Base-by-base conservation (phyloP, 306 rosid genomes). In the Erythrophleum fordii region DNA sequence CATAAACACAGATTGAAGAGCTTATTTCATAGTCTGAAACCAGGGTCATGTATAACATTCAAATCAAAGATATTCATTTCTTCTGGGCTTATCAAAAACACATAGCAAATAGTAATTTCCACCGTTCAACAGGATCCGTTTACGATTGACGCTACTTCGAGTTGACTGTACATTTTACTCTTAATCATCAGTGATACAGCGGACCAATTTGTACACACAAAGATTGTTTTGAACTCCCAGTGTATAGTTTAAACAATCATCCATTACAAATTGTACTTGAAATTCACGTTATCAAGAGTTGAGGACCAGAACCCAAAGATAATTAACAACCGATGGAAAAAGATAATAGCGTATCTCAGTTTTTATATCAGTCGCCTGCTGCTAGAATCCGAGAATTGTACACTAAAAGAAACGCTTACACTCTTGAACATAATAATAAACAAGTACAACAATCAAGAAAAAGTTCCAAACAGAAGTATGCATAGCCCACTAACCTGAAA, bases 401-500 rank as follows among this genome's bases (percentile, higher is more conserved):
- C 35, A 42, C 29, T 9, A 45, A 31, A 46, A 22, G 3, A 44
- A 56, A 76, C 10, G 46, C 29, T 48, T 60, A 37, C 20, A 8
- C 12, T 14, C 34, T 48, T 42, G 16, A 34, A 52, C 18, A 81
- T 53, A 2, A 12, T 37, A 9, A 56, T 67, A 72, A 39, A 20
- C 25, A 20, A 75, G 29, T 6, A 69, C 44, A 73, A 39, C 2
- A 56, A 31, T 41, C 13, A 11, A 51, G 17, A 74, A 58, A 53
- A 18, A 23, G 79, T 41, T 35, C 17, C 31, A 14, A 35, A 16
- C 10, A 22, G 49, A 6, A 18, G 37, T 22, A 45, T 46, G 2
- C 72, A 56, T 5, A 81, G 69, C 75, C 72, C 83, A 77, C 85
- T 77, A 75, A 91, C 96, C 94, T 87, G 91, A 81, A 84, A 82